Base-by-base conservation (phyloP, 345 rosid species). In the Corymbia maculata region DNA sequence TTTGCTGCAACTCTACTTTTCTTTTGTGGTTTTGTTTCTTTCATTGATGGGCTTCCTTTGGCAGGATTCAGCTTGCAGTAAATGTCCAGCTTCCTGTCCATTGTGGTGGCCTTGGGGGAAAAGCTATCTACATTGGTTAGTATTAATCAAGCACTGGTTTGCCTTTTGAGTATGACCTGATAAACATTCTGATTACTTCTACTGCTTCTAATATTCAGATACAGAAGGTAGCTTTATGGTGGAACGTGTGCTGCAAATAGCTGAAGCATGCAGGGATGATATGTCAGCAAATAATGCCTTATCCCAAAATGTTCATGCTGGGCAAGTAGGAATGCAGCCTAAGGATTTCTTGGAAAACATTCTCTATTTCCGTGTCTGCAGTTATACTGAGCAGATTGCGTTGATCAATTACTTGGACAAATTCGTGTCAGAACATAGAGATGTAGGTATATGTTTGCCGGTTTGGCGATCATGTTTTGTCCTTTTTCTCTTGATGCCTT, bases 151-250 rank as follows among this genome's bases (percentile, higher is more conserved):
- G 47, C 47, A 4, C 7, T 14, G 51, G 13, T 85, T 49, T 7
- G 85, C 85, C 64, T 42, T 55, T 36, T 5, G 59, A 88, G 47
- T 50, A 86, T 53, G 59, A 11, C 75, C 51, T 85, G 68, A 26
- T 32, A 49, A 30, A 75, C 66, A 68, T 13, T 59, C 16, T 36
- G 44, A 36, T 44, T 89, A 86, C 16, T 87, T 36, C 51, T 13
- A 52, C 30, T 88, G 70, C 87, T 86, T 75, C 57, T 75, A 24
- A 79, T 92, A 44, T 86, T 70, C 91, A 97, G 99, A 97, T 92
- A 96, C 98, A 13, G 99, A 97, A 91, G 99, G 99, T 79, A 97
- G 99, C 90, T 97, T 96, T 89, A 96, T 97, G 98, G 96, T 93
- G 93, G 99, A 97, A 93, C 98, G 98, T 80, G 98, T 94, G 87